phyloP scores from a whole-genome alignment of 164 flowering plant species.

The Stephania cephalantha region DNA sequence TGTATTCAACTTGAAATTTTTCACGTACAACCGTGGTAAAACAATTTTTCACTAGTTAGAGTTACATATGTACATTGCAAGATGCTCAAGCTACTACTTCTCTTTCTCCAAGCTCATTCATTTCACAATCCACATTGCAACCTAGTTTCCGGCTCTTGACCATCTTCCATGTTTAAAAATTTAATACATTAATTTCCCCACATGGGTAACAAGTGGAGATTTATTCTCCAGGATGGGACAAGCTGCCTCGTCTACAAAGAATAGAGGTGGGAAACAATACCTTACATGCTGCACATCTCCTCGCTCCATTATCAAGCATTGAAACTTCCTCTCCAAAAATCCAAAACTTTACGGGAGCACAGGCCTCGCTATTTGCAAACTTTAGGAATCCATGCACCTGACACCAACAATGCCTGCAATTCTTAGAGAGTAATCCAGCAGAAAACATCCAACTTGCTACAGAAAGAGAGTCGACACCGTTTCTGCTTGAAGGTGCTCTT shows the following conservation, averaged over 20 bases:
- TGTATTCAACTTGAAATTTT: not conserved
- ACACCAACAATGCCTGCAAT: conserved; percentile 8
- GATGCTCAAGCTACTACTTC: not conserved
- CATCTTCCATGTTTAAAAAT: not conserved
- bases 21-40: not conserved
- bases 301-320: not conserved
- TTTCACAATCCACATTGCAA: not conserved
- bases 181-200: not conserved
- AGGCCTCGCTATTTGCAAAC: not conserved
- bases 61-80: not conserved
- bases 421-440: not conserved
- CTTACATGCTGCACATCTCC: conserved; percentile 9
- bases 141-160: not conserved
- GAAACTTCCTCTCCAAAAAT: not conserved
- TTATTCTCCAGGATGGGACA: not conserved
- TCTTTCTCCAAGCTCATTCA: not conserved
- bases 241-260: conserved; percentile 2
- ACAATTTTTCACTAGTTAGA: not conserved
- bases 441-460: not conserved
- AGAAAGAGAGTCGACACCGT: not conserved
- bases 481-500: conserved; percentile 1
- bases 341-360: conserved; percentile 7
- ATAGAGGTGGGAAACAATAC: not conserved
- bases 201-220: not conserved
- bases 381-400: not conserved